Conservation (phyloP, 1,139 yeast genomes). For the Candida tropicalis region DNA sequence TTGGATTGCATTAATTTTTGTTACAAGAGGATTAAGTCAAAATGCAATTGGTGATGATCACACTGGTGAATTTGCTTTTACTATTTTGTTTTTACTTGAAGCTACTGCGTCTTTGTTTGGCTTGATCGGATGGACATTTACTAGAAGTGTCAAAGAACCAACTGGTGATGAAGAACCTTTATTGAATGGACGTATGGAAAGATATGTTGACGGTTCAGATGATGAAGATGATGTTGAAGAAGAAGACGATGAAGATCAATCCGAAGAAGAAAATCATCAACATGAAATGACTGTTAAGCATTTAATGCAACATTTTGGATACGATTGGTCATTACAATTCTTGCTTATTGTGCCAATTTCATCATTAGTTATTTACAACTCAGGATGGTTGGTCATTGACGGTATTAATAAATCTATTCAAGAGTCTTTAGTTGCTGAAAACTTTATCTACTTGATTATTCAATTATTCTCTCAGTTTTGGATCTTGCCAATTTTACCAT, state of each 20-base stretch:
- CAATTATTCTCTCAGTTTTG: conserved; percentile 38
- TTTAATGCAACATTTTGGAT: conserved; percentile 48
- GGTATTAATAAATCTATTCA: conserved; percentile 72
- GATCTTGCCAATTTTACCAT: conserved; percentile 67
- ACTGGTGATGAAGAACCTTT: conserved; percentile 33
- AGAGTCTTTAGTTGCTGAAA: conserved; percentile 55
- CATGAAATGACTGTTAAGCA: conserved; percentile 21
- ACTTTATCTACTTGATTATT: conserved; percentile 49
- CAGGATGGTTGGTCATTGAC: conserved; percentile 57
- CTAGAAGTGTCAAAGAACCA: conserved; percentile 10
- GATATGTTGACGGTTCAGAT: conserved; percentile 15
- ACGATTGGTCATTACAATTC: conserved; percentile 83
- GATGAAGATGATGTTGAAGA: conserved; percentile 20
- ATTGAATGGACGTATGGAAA: conserved; percentile 23
- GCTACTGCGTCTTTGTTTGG: conserved; percentile 61
- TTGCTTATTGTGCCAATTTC: conserved; percentile 68
- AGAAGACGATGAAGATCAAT: no score
- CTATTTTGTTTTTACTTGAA: conserved; percentile 53
- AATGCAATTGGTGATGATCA: conserved; percentile 46
- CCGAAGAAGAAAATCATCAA: conserved; percentile 20
- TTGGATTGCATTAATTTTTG: conserved; percentile 56
- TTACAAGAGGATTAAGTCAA: conserved; percentile 48
- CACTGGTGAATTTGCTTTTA: conserved; percentile 62
- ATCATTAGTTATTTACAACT: conserved; percentile 51
- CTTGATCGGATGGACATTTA: conserved; percentile 47